Conservation (phyloP, 169 alveolate species). For the Cryptosporidium andersoni region DNA sequence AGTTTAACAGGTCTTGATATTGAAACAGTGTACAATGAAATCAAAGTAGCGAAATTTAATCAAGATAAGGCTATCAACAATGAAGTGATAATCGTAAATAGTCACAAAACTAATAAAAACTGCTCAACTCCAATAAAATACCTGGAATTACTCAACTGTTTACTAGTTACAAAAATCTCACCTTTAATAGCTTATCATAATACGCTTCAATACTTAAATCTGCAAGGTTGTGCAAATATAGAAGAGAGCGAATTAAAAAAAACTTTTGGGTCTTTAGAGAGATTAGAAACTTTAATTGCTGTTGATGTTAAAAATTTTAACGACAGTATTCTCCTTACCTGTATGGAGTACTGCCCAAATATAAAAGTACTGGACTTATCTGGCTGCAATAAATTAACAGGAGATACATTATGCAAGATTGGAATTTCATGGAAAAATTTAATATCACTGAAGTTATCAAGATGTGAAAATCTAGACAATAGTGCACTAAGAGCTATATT, state of each 20-base stretch:
- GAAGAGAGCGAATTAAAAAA: constrained; percentile 2
- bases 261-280: constrained; percentile 5
- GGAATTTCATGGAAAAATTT: neutral
- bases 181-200: neutral
- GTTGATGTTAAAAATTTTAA: neutral
- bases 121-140: neutral
- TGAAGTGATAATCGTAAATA: no score
- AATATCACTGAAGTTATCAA: constrained; percentile 28
- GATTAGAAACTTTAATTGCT: constrained; percentile 15
- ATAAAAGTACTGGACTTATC: constrained; percentile 48
- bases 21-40: neutral
- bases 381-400: constrained; percentile 5
- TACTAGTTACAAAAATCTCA: constrained; percentile 13
- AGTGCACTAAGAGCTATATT: constrained; percentile 12
- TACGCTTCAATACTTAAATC: constrained; percentile 38
- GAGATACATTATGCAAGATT: constrained; percentile 7
- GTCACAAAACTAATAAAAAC: neutral
- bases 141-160: constrained; percentile 22
- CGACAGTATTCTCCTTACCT: neutral
- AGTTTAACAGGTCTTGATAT: neutral
- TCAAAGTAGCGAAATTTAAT: no score
- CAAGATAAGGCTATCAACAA: no score
- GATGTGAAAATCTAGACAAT: constrained; percentile 11
- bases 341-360: constrained; percentile 8
- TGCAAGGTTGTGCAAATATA: constrained; percentile 38